These are phyloP conservation scores for Fusarium cyanostomum DNA, from an alignment of 2,329 filamentous ascomycete species.

Conservation along the genomic window DNA sequence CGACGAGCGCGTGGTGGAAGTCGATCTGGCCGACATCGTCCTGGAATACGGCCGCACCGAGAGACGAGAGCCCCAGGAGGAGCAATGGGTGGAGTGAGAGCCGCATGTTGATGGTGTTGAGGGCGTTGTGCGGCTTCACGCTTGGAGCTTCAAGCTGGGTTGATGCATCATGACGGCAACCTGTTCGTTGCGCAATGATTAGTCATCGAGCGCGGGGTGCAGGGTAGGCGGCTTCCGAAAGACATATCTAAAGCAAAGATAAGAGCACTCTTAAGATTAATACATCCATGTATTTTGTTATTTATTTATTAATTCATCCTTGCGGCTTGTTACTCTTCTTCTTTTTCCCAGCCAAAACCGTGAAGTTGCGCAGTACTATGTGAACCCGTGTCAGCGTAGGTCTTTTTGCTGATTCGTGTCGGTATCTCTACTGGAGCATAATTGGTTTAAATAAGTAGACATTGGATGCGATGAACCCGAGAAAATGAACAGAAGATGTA, in stretches of 20 bases:
- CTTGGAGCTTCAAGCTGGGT: slow-evolving; percentile 34
- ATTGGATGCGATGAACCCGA: too few relatives aligned
- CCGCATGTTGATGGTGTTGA: slow-evolving; percentile 46
- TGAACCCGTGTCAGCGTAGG: too few relatives aligned
- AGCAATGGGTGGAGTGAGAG: slow-evolving; percentile 49
- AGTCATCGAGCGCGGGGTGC: slow-evolving; percentile 30
- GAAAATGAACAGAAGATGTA: too few relatives aligned
- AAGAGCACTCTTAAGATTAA: not conserved
- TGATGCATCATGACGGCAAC: slow-evolving; percentile 41
- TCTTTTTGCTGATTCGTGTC: too few relatives aligned
- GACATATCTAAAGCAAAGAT: not conserved
- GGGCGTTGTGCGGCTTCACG: slow-evolving; percentile 39
- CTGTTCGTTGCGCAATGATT: slow-evolving; percentile 41
- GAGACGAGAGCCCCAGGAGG: slow-evolving; percentile 52
- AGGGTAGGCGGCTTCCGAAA: slow-evolving; percentile 6
- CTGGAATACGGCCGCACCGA: slow-evolving; percentile 75
- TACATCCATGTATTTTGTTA: too few relatives aligned
- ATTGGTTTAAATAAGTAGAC: too few relatives aligned
- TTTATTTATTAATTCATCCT: too few relatives aligned
- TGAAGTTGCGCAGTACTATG: too few relatives aligned
- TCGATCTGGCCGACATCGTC: slow-evolving; percentile 94
- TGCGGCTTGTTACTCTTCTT: too few relatives aligned
- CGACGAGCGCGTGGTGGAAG: slow-evolving; percentile 91
- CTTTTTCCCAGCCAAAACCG: too few relatives aligned
- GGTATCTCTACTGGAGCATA: too few relatives aligned